Evolutionary conservation across 2,329 filamentous ascomycete species (phyloP), one percentile per base, ranked within the genome.

Genomic region (Metarhizium album): DNA sequence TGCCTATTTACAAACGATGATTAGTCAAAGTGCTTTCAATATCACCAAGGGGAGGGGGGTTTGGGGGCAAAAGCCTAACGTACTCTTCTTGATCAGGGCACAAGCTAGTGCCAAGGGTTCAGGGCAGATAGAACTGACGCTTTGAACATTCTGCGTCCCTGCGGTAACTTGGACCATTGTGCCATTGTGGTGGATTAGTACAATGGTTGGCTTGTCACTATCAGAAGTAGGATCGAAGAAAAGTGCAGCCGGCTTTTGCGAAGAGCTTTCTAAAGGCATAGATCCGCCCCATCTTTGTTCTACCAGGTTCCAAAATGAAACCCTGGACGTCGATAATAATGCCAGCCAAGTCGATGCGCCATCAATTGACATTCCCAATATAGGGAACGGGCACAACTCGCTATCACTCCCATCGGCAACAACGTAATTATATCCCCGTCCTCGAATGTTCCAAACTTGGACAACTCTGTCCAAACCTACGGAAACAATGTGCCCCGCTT

Each of bases 391-490:
- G n/a, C 70, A 67, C 13, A 67, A 64, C 48, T 68, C 58, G 31
- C 67, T 61, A 52, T 70, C 56, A 51, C 73, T 67, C 20, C 73
- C 64, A 24, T 68, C 67, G 18, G 66, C 59, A 13, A 74, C 58
- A 9, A 72, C 61, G 47, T 74, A 76, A 55, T 66, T 70, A 13
- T 59, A 60, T 3, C 66, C 66, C 2, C 68, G 68, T 5, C 67
- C 67, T n/a, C 72, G 74, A 18, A 82, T 63, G 59, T 83, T 72
- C 83, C 84, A 87, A 1, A 87, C 70, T 16, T 80, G 75, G 14
- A 89, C 81, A 11, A 74, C 71, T 46, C 85, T 76, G 60, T 91
- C 87, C 1, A 91, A 70, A 0, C 83, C 84, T 37, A 86, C 75
- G 2, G 85, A 86, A 4, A 84, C 78, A 22, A 90, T 67, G 48